Conservation (phyloP, 1,284 basidiomycete species). For the Agaricales sp. region DNA sequence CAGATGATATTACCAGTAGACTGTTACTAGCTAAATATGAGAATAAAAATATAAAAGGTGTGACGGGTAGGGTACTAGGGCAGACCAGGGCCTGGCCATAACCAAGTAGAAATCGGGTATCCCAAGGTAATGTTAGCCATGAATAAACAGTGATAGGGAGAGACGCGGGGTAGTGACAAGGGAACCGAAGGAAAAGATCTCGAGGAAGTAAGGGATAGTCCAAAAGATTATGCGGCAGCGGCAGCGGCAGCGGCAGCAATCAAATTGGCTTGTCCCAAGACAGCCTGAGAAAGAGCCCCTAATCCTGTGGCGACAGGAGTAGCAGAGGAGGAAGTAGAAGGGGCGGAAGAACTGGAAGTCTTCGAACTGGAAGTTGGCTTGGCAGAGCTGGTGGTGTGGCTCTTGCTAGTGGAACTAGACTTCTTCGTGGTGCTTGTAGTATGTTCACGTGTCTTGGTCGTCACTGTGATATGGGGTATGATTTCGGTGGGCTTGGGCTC, state of each 20-base stretch:
- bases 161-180: background rate
- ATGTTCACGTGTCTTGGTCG: background rate
- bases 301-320: constrained; percentile 5
- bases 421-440: background rate
- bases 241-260: background rate
- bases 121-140: background rate
- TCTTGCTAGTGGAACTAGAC: background rate
- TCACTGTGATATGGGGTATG: background rate
- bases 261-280: background rate
- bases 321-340: background rate
- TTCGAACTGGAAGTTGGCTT: background rate
- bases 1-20: too few relatives aligned
- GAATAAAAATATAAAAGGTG: background rate
- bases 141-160: background rate
- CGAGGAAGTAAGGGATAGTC: too few relatives aligned
- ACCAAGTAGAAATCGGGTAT: too few relatives aligned
- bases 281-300: constrained; percentile 14
- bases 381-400: background rate
- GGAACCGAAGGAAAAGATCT: background rate
- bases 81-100: background rate
- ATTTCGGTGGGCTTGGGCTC: background rate
- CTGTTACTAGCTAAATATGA: too few relatives aligned
- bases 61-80: background rate
- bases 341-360: background rate
- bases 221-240: too few relatives aligned